Base-by-base conservation (phyloP, 495 filamentous ascomycete species). In the Hypoxylon fragiforme region DNA sequence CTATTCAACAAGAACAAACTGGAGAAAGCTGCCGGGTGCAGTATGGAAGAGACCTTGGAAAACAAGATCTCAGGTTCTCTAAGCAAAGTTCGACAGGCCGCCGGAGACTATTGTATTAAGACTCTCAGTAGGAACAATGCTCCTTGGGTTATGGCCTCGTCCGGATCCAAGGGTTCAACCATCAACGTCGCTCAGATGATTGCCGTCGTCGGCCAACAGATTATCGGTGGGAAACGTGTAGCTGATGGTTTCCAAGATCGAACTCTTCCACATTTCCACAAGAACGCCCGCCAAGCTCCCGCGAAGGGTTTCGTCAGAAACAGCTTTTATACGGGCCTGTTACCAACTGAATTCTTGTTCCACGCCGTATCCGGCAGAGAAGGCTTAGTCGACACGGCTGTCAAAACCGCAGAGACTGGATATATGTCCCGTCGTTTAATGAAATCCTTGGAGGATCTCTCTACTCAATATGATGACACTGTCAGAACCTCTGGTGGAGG, bases 111-210 rank as follows among this genome's bases (percentile, higher is more conserved):
- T 54, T 97, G 95, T 81, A 91, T 96, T 65, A 80, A 79, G 11
- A 89, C 91, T 43, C 78, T 98, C 44, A 94, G 89, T 74, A 88
- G 84, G 53, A 91, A 90, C 75, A 98, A 98, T 64, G 86, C 94
- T 2, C 91, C 94, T 7, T 75, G 97, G 62, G 87, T 96, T 75
- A 98, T 98, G 94, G 94, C 94, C 38, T 95, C 88, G 36, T 96
- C 89, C 7, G 94, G 94, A 24, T 96, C 94, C 30, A 98, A 98
- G 72, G 82, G 94, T 63, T 96, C 91, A 1, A 87, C 86, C 65
- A 96, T 97, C 79, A 98, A 98, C 76, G 94, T 98, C 40, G 92
- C 95, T 18, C 94, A 98, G 75, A 98, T 98, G 94, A 86, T 97
- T 68, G 91, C 95, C 26, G 86, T 90, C 57, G 94, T 98, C 59